Conservation (phyloP, 2,329 filamentous ascomycete genomes). For the Xylogone sp. region DNA sequence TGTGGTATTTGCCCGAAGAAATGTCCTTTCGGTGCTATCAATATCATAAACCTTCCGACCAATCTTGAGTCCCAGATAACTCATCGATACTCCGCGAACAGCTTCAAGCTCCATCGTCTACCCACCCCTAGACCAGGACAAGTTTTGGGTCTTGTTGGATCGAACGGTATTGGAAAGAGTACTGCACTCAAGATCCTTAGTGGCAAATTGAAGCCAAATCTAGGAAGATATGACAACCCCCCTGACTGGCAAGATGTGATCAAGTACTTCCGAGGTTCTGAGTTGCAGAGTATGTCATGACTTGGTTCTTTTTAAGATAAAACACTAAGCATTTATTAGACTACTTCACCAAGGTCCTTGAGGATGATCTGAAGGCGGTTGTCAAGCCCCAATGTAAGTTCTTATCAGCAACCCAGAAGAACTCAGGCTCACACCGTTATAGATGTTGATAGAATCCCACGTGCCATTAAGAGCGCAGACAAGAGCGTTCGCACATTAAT, state of each 20-base stretch:
- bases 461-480: constrained; percentile 77
- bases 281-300: constrained; percentile 76
- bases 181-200: constrained; percentile 99
- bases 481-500: constrained; percentile 79
- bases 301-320: background rate
- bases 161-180: constrained; percentile 99
- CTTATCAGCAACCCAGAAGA: background rate
- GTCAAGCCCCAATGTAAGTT: constrained; percentile 77
- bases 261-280: constrained; percentile 96
- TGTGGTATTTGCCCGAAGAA: constrained; percentile 99
- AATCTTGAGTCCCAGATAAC: constrained; percentile 98
- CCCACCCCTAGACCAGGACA: constrained; percentile 95
- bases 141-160: constrained; percentile 93
- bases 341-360: constrained; percentile 97
- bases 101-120: constrained; percentile 97
- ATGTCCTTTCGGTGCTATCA: constrained; percentile 97
- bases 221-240: constrained; percentile 92
- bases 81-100: constrained; percentile 98
- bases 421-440: constrained; percentile 33
- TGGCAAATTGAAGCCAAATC: constrained; percentile 96
- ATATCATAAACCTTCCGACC: constrained; percentile 99
- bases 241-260: constrained; percentile 99
- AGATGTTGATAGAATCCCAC: constrained; percentile 93
- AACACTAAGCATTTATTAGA: constrained; percentile 46
- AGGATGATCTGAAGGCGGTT: constrained; percentile 95